phyloP scores from a whole-genome alignment of 2,329 filamentous ascomycete genomes.

The Microcyclosporella mali region DNA sequence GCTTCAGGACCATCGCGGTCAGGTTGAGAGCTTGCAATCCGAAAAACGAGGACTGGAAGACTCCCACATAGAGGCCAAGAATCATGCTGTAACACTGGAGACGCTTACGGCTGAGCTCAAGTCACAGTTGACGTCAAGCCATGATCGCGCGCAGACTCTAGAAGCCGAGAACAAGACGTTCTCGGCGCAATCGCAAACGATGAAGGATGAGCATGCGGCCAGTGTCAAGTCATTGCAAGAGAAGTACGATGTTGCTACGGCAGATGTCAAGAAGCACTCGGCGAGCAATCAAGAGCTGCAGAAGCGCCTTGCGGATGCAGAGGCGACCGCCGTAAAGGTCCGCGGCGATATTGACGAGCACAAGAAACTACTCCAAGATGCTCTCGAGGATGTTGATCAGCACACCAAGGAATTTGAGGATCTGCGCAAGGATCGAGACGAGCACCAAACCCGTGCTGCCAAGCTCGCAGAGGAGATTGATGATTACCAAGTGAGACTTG shows the following conservation, averaged over 20 bases:
- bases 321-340: constrained; percentile 10
- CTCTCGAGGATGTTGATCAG: constrained; percentile 7
- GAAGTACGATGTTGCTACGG: constrained; percentile 8
- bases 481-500: constrained; percentile 10
- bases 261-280: constrained; percentile 11
- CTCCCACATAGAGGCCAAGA: constrained; percentile 8
- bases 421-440: constrained; percentile 7
- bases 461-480: constrained; percentile 8
- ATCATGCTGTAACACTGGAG: constrained; percentile 7
- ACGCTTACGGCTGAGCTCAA: constrained; percentile 15
- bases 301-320: constrained; percentile 15
- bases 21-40: constrained; percentile 6
- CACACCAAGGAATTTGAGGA: constrained; percentile 9
- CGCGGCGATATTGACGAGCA: constrained; percentile 12
- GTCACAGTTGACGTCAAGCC: constrained; percentile 7
- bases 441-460: constrained; percentile 1
- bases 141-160: constrained; percentile 13
- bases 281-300: constrained; percentile 10
- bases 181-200: constrained; percentile 15
- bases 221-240: constrained; percentile 12
- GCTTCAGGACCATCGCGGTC: constrained; percentile 7
- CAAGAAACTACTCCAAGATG: constrained; percentile 9
- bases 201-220: constrained; percentile 9
- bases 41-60: constrained; percentile 10
- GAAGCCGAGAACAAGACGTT: constrained; percentile 17